phyloP scores from a whole-genome alignment of 2,329 filamentous ascomycete species.

The Nannizziopsis barbatae region DNA sequence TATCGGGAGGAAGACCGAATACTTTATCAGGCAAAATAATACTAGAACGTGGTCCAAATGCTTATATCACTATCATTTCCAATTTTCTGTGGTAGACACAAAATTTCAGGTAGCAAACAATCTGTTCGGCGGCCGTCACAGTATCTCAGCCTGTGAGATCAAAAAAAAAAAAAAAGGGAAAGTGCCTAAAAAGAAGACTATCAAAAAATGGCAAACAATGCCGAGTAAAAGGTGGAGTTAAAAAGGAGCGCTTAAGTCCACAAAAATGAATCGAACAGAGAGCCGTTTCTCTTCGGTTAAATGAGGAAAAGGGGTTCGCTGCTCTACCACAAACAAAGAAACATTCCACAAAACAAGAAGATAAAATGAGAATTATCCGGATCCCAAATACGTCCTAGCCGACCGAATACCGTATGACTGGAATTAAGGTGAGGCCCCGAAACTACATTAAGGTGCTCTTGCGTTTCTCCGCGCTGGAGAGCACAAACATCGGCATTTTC shows the following conservation, averaged over 20 bases:
- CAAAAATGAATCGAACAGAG: background rate
- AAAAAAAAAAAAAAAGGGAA: conserved; percentile 1
- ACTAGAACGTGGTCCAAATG: conserved; percentile 48
- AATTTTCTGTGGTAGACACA: background rate
- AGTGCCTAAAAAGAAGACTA: background rate
- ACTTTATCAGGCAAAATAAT: conserved; percentile 49
- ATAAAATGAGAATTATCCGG: background rate
- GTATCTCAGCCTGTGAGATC: conserved; percentile 9
- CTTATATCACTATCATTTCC: conserved; percentile 1
- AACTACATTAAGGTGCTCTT: conserved; percentile 47
- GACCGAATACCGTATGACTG: background rate
- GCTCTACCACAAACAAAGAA: background rate
- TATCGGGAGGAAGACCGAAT: too few species aligned
- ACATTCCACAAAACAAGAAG: conserved; percentile 2
- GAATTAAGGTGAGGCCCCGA: background rate
- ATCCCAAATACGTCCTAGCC: too few species aligned
- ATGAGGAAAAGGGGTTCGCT: too few species aligned
- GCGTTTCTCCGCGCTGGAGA: conserved; percentile 83
- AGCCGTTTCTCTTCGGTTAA: too few species aligned
- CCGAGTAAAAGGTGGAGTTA: background rate
- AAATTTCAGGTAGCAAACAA: conserved; percentile 4
- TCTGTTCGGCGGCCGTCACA: conserved; percentile 2
- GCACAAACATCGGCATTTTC: conserved; percentile 74
- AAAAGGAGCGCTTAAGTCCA: background rate
- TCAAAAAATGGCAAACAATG: background rate